phyloP scores from a whole-genome alignment of 495 filamentous ascomycete species.

The Darksidea phi region DNA sequence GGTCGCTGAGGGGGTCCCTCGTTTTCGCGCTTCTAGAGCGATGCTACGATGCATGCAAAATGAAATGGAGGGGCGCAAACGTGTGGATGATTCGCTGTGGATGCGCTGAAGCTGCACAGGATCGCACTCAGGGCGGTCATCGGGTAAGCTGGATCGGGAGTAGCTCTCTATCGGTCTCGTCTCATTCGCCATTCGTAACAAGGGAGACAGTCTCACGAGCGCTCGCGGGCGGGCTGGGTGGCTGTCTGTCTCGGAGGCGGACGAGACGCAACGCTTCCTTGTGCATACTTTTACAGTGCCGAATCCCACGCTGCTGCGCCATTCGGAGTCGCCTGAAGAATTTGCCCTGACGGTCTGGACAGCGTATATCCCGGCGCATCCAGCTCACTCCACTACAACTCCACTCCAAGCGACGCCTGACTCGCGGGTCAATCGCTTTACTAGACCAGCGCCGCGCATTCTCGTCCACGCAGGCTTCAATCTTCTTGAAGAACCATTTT shows the following conservation, averaged over 20 bases:
- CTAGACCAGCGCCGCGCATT: background rate
- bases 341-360: background rate
- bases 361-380: too few species aligned
- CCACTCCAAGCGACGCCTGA: background rate
- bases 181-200: background rate
- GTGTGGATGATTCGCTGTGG: constrained; percentile 4
- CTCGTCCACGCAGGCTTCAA: background rate
- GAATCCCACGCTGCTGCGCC: constrained; percentile 3
- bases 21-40: background rate
- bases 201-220: constrained; percentile 2
- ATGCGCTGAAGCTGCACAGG: constrained; percentile 6
- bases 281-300: background rate
- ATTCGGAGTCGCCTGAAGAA: background rate
- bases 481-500: background rate
- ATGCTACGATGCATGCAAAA: background rate
- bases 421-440: background rate
- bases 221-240: background rate
- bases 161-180: background rate
- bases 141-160: background rate
- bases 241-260: background rate
- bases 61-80: background rate
- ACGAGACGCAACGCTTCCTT: background rate
- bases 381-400: background rate
- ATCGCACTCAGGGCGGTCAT: constrained; percentile 1
- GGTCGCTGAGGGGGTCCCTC: background rate